Evolutionary conservation across 768 basidiomycete genomes (phyloP).

Genomic region (Macrolepiota fuliginosa): DNA sequence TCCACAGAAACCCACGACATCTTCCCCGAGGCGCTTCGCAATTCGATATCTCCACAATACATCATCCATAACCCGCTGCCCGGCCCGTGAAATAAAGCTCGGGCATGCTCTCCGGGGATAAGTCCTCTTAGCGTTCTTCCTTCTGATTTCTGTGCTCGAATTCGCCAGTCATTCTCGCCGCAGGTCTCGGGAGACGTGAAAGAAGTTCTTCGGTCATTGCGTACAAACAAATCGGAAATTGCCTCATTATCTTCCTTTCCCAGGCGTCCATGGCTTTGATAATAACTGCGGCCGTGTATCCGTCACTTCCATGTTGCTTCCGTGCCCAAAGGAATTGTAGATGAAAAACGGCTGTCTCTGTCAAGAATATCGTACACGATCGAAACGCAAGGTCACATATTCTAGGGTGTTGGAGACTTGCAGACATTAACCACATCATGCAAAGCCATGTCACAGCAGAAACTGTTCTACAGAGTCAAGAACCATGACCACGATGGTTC

Average conservation of each 20-base stretch:
- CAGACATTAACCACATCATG: background rate
- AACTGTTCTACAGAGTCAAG: background rate
- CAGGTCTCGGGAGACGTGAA: constrained; percentile 12
- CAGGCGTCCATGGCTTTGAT: background rate
- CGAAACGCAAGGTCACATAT: background rate
- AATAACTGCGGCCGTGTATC: background rate
- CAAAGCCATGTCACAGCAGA: constrained; percentile 2
- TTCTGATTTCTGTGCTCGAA: background rate
- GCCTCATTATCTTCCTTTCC: constrained; percentile 1
- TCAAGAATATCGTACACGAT: background rate
- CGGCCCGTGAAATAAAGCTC: background rate
- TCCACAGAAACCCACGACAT: no score
- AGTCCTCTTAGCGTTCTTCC: constrained; percentile 1
- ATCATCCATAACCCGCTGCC: no score
- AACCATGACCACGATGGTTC: background rate
- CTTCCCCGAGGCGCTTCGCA: no score
- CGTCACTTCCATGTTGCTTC: background rate
- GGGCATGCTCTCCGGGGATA: background rate
- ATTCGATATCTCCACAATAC: no score
- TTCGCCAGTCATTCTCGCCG: constrained; percentile 9
- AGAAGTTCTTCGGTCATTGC: constrained; percentile 9
- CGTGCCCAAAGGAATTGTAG: background rate
- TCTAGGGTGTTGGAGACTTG: background rate
- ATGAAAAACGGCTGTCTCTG: background rate
- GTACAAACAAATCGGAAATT: constrained; percentile 13